Percentiles rank a stretch among this genome's conserved stretches.
Evolutionary conservation across 1,284 basidiomycete genomes (phyloP).

Genomic region (Abortiporus biennis): DNA sequence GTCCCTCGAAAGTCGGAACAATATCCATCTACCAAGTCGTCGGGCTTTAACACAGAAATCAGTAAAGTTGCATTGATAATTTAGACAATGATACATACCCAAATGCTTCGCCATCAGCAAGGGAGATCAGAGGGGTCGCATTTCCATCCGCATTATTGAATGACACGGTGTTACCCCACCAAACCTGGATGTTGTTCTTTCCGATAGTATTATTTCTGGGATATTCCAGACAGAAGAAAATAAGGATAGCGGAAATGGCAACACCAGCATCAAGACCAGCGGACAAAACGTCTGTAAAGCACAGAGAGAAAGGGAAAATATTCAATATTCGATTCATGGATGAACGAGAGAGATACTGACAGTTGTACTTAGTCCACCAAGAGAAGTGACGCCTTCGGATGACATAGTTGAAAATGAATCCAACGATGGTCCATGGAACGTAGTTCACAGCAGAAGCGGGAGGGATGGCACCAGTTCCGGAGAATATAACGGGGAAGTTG

Average conservation of each 20-base stretch:
- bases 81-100: constrained; percentile 22
- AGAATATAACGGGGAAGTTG: constrained; percentile 50
- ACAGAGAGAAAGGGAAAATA: neutral
- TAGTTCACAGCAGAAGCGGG: constrained; percentile 40
- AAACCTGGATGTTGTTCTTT: constrained; percentile 40
- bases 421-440: constrained; percentile 44
- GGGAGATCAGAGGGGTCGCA: constrained; percentile 22
- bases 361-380: constrained; percentile 52
- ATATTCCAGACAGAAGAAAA: constrained; percentile 67
- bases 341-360: constrained; percentile 14
- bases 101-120: constrained; percentile 30
- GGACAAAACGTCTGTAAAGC: constrained; percentile 40
- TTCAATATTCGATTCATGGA: neutral
- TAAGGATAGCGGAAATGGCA: constrained; percentile 48
- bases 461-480: constrained; percentile 46
- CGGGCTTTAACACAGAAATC: neutral
- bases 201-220: constrained; percentile 60
- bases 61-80: neutral
- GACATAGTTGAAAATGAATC: constrained; percentile 50
- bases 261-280: constrained; percentile 59
- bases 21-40: neutral
- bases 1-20: neutral
- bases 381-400: constrained; percentile 42
- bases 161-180: constrained; percentile 70
- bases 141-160: constrained; percentile 36